Conservation (phyloP, 2,329 filamentous ascomycete species). For the Sporothrix variecibatus region DNA sequence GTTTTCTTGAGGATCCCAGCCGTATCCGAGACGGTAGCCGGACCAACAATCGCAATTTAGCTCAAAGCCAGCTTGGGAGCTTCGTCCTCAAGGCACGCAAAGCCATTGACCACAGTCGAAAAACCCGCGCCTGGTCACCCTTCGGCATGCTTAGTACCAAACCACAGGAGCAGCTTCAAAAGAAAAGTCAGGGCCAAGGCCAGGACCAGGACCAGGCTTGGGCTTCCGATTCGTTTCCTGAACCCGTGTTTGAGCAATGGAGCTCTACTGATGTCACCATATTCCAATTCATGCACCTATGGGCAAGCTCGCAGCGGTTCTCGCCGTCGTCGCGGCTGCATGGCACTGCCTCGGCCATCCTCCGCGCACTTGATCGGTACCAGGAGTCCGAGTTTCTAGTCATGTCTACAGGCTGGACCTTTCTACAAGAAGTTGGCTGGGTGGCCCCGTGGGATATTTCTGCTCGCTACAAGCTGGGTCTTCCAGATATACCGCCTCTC, state of each 20-base stretch:
- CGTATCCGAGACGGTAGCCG: slow-evolving; percentile 30
- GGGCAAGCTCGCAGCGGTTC: slow-evolving; percentile 62
- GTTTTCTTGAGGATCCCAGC: slow-evolving; percentile 49
- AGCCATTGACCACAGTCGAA: slow-evolving; percentile 55
- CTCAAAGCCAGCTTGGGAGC: slow-evolving; percentile 38
- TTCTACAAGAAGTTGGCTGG: slow-evolving; percentile 74
- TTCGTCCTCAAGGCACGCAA: slow-evolving; percentile 55
- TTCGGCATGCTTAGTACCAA: slow-evolving; percentile 49
- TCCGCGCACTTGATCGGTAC: slow-evolving; percentile 65
- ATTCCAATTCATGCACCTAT: slow-evolving; percentile 69
- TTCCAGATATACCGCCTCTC: slow-evolving; percentile 51
- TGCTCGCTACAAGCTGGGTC: slow-evolving; percentile 60
- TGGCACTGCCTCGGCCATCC: slow-evolving; percentile 63
- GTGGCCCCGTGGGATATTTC: slow-evolving; percentile 71
- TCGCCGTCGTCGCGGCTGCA: slow-evolving; percentile 54
- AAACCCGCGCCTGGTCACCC: slow-evolving; percentile 50
- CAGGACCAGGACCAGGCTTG: slow-evolving; percentile 24
- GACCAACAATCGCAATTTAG: slow-evolving; percentile 29
- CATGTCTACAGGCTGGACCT: slow-evolving; percentile 57
- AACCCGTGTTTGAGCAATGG: slow-evolving; percentile 43
- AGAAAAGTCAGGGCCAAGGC: neutral
- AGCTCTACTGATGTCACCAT: slow-evolving; percentile 55
- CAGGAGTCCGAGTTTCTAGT: slow-evolving; percentile 49
- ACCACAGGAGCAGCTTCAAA: neutral
- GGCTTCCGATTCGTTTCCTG: slow-evolving; percentile 17